A percentile compares a stretch with the other conserved stretches of the same genome.
Conservation (phyloP, 1,284 basidiomycete genomes). For the Somion occarium region DNA sequence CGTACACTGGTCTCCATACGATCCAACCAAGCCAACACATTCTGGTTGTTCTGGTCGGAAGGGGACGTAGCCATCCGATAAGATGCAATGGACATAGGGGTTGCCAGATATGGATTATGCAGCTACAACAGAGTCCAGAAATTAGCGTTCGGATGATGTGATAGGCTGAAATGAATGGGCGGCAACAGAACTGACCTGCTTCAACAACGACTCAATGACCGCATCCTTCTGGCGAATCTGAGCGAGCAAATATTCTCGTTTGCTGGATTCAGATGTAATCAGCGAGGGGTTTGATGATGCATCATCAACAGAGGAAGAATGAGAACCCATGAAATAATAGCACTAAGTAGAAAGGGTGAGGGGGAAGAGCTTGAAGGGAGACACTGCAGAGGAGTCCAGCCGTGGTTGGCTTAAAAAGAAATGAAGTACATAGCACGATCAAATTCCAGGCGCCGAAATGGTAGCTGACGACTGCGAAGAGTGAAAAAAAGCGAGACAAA, state of each 20-base stretch:
- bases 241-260: slow-evolving; percentile 75
- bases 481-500: slow-evolving; percentile 15
- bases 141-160: slow-evolving; percentile 1
- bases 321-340: slow-evolving; percentile 3
- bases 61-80: slow-evolving; percentile 71
- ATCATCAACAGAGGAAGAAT: slow-evolving; percentile 8
- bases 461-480: slow-evolving; percentile 8
- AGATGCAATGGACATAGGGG: slow-evolving; percentile 70
- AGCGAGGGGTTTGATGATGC: slow-evolving; percentile 28
- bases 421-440: not conserved
- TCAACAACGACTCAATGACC: slow-evolving; percentile 76
- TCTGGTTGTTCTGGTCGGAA: slow-evolving; percentile 60
- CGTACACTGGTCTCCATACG: slow-evolving; percentile 37
- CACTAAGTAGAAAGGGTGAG: not conserved
- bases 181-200: slow-evolving; percentile 48
- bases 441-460: slow-evolving; percentile 15
- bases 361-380: not conserved
- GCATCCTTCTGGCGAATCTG: slow-evolving; percentile 80
- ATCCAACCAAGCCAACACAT: slow-evolving; percentile 69
- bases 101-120: slow-evolving; percentile 74
- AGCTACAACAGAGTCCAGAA: slow-evolving; percentile 36
- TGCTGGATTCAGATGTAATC: slow-evolving; percentile 43
- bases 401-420: slow-evolving; percentile 4
- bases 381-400: too few relatives aligned
- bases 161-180: too few relatives aligned